Evolutionary conservation across 1,284 basidiomycete species (phyloP).

Genomic region (Ceratobasidium papillatum): DNA sequence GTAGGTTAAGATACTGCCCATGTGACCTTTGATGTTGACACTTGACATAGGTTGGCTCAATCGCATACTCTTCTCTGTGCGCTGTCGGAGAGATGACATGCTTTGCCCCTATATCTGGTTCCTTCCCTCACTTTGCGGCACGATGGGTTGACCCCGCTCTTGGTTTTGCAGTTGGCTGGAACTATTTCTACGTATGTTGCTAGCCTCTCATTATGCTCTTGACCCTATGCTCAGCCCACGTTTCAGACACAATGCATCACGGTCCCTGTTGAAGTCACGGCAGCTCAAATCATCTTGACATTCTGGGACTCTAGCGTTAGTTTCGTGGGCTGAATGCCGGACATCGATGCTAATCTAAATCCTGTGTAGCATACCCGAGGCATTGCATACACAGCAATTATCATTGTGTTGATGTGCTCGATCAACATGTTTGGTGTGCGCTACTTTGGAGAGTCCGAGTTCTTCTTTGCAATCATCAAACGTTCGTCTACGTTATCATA

Average conservation of each 20-base stretch:
- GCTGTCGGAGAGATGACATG: conserved; percentile 76
- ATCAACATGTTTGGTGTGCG: conserved; percentile 81
- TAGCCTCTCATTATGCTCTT: not conserved
- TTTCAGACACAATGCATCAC: conserved; percentile 64
- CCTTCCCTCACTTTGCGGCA: conserved; percentile 72
- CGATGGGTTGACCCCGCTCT: conserved; percentile 80
- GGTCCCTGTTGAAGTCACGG: conserved; percentile 78
- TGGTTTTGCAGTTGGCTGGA: conserved; percentile 67
- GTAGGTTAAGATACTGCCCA: conserved; percentile 48
- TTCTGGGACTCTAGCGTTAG: conserved; percentile 77
- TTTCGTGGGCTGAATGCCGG: not conserved
- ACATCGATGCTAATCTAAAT: not conserved
- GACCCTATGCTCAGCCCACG: not conserved
- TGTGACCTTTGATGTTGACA: not conserved
- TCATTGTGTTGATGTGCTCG: conserved; percentile 65
- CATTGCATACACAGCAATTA: conserved; percentile 69
- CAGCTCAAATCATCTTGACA: conserved; percentile 74
- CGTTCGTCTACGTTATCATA: conserved; percentile 53
- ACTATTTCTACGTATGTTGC: conserved; percentile 55
- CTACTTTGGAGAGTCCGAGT: conserved; percentile 74
- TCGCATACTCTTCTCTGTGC: conserved; percentile 55
- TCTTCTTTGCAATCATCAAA: conserved; percentile 70
- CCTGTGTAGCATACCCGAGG: conserved; percentile 58
- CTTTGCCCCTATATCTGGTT: conserved; percentile 75
- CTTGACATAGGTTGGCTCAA: conserved; percentile 35